Evolutionary conservation across 2,329 filamentous ascomycete genomes (phyloP).

Genomic region (Xylariaceae sp.): DNA sequence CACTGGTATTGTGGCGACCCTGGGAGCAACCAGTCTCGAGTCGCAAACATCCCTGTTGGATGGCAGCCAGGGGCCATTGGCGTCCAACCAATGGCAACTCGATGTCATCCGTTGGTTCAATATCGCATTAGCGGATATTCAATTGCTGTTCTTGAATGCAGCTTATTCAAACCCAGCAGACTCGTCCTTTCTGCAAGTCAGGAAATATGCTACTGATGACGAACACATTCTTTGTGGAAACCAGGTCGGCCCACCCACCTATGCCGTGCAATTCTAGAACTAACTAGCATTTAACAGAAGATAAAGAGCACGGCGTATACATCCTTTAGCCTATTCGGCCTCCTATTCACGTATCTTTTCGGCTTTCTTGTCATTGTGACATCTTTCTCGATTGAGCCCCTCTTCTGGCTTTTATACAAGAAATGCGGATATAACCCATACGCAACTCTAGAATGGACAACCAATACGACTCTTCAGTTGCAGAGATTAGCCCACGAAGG

Average conservation of each 20-base stretch:
- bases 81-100: not conserved
- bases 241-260: not conserved
- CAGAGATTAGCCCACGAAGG: not conserved
- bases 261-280: no score
- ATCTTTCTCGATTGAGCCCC: not conserved
- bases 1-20: not conserved
- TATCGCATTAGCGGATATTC: slow-evolving; percentile 5
- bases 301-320: not conserved
- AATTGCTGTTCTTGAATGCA: not conserved
- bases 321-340: not conserved
- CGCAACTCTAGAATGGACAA: not conserved
- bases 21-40: not conserved
- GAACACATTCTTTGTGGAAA: not conserved
- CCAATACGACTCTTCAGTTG: not conserved
- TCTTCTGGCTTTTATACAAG: not conserved
- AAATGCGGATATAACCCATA: not conserved
- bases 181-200: not conserved
- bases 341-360: not conserved
- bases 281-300: not conserved
- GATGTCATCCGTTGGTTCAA: slow-evolving; percentile 10
- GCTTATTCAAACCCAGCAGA: not conserved
- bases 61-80: not conserved
- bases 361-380: not conserved
- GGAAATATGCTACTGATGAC: not conserved
- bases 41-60: not conserved